Conservation (phyloP, 352 stramenopile species). For the Phytophthora sp. region DNA sequence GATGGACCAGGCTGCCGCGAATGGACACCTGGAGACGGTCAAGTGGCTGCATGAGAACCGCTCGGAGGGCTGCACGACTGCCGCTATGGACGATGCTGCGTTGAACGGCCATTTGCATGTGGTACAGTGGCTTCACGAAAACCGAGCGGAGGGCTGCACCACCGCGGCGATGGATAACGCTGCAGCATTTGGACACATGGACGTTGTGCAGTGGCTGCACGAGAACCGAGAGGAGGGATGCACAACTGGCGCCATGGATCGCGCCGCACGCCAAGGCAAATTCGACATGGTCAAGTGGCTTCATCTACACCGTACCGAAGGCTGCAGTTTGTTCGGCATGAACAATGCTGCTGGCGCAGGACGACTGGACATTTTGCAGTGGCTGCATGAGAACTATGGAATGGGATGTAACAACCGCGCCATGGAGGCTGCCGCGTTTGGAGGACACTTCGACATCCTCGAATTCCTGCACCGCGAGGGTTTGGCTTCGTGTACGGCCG, state of each 20-base stretch:
- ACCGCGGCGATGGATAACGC: slow-evolving; percentile 26
- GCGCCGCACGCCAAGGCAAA: slow-evolving; percentile 33
- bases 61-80: slow-evolving; percentile 22
- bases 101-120: slow-evolving; percentile 16
- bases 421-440: slow-evolving; percentile 27
- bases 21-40: slow-evolving; percentile 59
- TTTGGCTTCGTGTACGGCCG: slow-evolving; percentile 12
- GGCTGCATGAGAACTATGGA: slow-evolving; percentile 22
- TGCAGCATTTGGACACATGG: slow-evolving; percentile 27
- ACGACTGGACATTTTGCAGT: slow-evolving; percentile 37
- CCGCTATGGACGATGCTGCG: slow-evolving; percentile 24
- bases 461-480: slow-evolving; percentile 33
- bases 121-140: slow-evolving; percentile 19
- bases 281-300: slow-evolving; percentile 44
- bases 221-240: slow-evolving; percentile 20
- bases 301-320: slow-evolving; percentile 29
- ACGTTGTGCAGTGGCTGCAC: slow-evolving; percentile 39
- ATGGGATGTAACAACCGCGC: slow-evolving; percentile 27
- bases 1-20: slow-evolving; percentile 28
- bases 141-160: slow-evolving; percentile 19
- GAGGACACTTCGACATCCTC: slow-evolving; percentile 44
- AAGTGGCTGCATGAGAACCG: slow-evolving; percentile 57
- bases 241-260: slow-evolving; percentile 37
- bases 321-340: slow-evolving; percentile 28
- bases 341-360: slow-evolving; percentile 29